phyloP scores from a whole-genome alignment of 106 monocot genomes.

The Hemerocallis citrina region DNA sequence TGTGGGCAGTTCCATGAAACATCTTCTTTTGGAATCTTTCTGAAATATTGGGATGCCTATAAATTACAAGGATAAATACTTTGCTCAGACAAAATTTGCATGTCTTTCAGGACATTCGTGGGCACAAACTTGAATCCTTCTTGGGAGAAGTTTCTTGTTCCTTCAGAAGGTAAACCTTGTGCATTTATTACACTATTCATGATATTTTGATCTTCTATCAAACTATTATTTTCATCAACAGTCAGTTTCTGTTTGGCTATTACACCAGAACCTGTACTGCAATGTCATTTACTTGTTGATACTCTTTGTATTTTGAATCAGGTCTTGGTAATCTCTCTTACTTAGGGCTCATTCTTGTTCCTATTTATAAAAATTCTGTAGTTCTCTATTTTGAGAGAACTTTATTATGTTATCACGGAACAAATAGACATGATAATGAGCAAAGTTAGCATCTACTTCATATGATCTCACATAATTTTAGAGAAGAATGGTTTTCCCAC shows the following conservation, averaged over 20 bases:
- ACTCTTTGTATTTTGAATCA: neutral
- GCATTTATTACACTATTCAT: neutral
- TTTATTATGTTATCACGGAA: neutral
- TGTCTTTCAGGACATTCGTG: slow-evolving; percentile 52
- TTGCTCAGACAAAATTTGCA: neutral
- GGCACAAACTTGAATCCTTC: slow-evolving; percentile 65
- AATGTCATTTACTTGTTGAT: neutral
- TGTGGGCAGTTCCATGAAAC: neutral
- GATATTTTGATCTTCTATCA: too few relatives aligned
- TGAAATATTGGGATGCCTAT: neutral
- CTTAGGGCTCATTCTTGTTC: neutral
- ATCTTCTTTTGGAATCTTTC: neutral
- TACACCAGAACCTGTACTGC: neutral
- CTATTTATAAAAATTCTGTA: neutral
- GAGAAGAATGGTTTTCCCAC: neutral
- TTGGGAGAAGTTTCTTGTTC: slow-evolving; percentile 57
- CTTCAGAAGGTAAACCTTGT: slow-evolving; percentile 40
- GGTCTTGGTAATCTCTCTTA: neutral
- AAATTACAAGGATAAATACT: neutral
- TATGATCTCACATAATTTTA: neutral
- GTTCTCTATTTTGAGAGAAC: neutral
- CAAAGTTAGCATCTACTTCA: neutral
- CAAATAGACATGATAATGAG: neutral
- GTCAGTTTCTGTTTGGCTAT: neutral
- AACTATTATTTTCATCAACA: neutral